Evolutionary conservation across 2,329 filamentous ascomycete species (phyloP), one percentile per base, ranked within the genome.

Genomic region (Magnaporthiopsis rhizophila): DNA sequence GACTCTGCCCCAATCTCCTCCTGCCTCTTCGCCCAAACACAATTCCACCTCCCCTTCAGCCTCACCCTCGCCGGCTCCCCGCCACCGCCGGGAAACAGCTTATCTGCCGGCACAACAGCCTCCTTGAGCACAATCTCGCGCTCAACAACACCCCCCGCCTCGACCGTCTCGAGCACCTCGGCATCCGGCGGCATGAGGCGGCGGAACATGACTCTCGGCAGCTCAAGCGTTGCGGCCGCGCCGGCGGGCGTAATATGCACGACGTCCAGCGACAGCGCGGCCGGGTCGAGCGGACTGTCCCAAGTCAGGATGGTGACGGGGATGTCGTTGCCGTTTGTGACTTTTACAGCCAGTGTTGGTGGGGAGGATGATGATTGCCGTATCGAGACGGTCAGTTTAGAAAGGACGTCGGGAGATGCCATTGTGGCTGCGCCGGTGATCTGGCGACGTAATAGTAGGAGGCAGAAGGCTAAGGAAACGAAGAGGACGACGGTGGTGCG

Each of bases 251-350:
- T 59, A 36, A 65, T 61, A 21, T 61, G 26, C 28, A 65, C 53
- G 1, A 68, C 62, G 12, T 62, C 65, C 34, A 68, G 66, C 1
- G 38, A 58, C 15, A 68, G 59, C 28, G 64, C 65, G 18, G 64
- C 56, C 6, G 61, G 45, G 38, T 68, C 66, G 36, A 68, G 65
- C 1, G 66, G 66, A 3, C 64, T 65, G 57, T 65, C 64, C 64
- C 65, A 68, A 18, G 64, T 65, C 24, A 68, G 62, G 30, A 68
- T 50, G 3, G 66, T 68, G 11, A 65, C 50, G n/a, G 66, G 65
- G n/a, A 50, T 30, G 21, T 62, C 36, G 63, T 65, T 65, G 56
- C 62, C 64, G 62, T 68, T 68, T 18, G 32, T 50, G 12, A 66
- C 38, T 28, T 65, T 65, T 21, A 65, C 57, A 3, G 50, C 53